Percentiles rank a stretch among this genome's conserved stretches.
Conservation (phyloP, 2,329 filamentous ascomycete species). For the Sporothrix sp. region DNA sequence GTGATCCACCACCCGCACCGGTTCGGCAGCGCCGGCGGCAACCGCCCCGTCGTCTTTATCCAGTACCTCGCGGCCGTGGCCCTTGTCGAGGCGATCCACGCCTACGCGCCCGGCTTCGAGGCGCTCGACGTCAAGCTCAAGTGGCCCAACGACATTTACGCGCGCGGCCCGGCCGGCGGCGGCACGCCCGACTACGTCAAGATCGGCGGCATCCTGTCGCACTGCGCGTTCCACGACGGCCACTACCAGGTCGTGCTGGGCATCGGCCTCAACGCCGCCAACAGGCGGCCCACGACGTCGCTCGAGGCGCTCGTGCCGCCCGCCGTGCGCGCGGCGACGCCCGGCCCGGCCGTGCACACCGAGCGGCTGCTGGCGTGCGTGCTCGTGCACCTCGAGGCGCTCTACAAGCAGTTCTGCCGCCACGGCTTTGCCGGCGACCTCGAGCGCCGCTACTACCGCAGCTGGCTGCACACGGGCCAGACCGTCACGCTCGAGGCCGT, state of each 20-base stretch:
- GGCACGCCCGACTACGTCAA: conserved; percentile 54
- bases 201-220: conserved; percentile 86
- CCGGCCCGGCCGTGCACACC: conserved; percentile 45
- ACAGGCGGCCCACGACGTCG: conserved; percentile 76
- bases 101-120: conserved; percentile 67
- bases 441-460: conserved; percentile 65
- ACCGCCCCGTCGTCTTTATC: conserved; percentile 70
- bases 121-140: conserved; percentile 76
- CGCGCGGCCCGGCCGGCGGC: conserved; percentile 45
- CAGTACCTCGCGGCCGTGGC: conserved; percentile 90
- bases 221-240: conserved; percentile 67
- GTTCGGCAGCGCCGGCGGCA: conserved; percentile 28
- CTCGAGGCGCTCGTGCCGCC: conserved; percentile 61
- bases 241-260: conserved; percentile 81
- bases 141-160: conserved; percentile 96
- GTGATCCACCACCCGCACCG: conserved; percentile 74
- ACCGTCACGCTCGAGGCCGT: conserved; percentile 68
- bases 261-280: conserved; percentile 77
- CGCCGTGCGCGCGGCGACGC: conserved; percentile 24
- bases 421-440: conserved; percentile 65
- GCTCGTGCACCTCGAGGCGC: conserved; percentile 63
- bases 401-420: conserved; percentile 66
- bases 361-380: conserved; percentile 78
- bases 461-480: conserved; percentile 79
- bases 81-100: conserved; percentile 71